A percentile compares a stretch with the other conserved stretches of the same genome.
Conservation (phyloP, 2,329 filamentous ascomycete genomes). For the Cladorrhinum sp. region DNA sequence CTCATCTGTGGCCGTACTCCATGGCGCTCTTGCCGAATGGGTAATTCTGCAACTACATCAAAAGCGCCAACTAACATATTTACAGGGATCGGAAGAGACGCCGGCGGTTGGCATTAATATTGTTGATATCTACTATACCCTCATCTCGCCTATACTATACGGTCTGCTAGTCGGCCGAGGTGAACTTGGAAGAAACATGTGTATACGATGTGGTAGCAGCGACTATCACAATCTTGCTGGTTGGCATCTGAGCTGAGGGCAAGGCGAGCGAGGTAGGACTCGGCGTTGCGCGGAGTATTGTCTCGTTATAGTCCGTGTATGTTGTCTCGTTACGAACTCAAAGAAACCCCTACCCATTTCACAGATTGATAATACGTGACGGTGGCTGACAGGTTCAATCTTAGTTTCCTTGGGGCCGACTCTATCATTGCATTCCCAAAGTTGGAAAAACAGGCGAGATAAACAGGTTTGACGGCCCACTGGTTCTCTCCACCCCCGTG, state of each 20-base stretch:
- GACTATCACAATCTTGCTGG: neutral
- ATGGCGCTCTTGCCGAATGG: neutral
- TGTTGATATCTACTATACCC: conserved; percentile 17
- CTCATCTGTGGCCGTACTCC: neutral
- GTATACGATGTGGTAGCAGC: neutral
- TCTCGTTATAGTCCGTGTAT: neutral
- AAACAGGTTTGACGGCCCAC: too few relatives aligned
- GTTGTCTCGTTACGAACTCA: neutral
- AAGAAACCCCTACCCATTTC: neutral
- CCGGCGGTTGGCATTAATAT: conserved; percentile 9
- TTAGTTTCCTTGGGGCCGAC: too few relatives aligned
- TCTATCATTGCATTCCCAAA: too few relatives aligned
- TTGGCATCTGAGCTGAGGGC: conserved; percentile 1
- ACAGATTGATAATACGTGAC: neutral
- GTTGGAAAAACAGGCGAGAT: too few relatives aligned
- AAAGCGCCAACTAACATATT: neutral
- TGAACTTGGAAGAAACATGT: neutral
- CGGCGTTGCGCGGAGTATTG: neutral
- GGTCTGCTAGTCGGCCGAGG: neutral
- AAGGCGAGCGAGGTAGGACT: conserved; percentile 8
- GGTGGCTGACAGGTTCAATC: too few relatives aligned
- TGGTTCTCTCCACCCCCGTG: too few relatives aligned
- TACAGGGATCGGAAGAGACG: neutral
- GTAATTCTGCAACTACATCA: neutral
- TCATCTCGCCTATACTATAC: conserved; percentile 21